These are phyloP conservation scores for Syncephalastrum sp. DNA, from an alignment of 371 early-diverging fungal genomes.

Conservation along the genomic window DNA sequence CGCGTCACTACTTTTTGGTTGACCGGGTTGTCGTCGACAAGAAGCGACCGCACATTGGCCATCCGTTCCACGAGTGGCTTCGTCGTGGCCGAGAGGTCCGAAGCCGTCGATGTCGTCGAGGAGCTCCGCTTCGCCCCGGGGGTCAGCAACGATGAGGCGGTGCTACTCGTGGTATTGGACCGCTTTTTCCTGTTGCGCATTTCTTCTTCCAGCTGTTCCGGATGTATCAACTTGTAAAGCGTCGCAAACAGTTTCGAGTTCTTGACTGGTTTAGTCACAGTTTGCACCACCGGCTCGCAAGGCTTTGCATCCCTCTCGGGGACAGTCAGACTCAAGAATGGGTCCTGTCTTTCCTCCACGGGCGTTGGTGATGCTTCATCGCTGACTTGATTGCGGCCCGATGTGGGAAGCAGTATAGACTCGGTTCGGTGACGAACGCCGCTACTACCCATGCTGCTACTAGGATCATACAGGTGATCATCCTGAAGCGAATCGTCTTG, in stretches of 20 bases:
- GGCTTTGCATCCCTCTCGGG: no score
- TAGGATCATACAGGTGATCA: no score
- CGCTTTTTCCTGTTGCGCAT: neutral
- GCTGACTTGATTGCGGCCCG: constrained; percentile 2
- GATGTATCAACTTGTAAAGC: constrained; percentile 7
- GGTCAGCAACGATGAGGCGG: neutral
- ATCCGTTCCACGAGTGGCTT: constrained; percentile 1
- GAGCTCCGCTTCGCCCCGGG: neutral
- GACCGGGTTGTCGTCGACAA: constrained; percentile 58
- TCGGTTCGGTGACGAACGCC: no score
- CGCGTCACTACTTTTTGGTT: constrained; percentile 48
- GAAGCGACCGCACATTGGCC: constrained; percentile 16
- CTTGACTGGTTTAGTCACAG: constrained; percentile 17
- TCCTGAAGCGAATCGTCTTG: no score
- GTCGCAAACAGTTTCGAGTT: constrained; percentile 11
- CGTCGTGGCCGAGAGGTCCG: neutral
- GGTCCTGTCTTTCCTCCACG: constrained; percentile 4
- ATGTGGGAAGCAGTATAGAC: no score
- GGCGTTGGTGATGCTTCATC: constrained; percentile 3
- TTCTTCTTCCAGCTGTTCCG: neutral
- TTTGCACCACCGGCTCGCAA: neutral
- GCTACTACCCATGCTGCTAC: no score
- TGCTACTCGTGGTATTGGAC: constrained; percentile 5
- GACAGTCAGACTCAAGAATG: neutral
- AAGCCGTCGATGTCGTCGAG: constrained; percentile 2